Evolutionary conservation across 306 rosid genomes (phyloP).

Genomic region (Trifolium fragiferum): DNA sequence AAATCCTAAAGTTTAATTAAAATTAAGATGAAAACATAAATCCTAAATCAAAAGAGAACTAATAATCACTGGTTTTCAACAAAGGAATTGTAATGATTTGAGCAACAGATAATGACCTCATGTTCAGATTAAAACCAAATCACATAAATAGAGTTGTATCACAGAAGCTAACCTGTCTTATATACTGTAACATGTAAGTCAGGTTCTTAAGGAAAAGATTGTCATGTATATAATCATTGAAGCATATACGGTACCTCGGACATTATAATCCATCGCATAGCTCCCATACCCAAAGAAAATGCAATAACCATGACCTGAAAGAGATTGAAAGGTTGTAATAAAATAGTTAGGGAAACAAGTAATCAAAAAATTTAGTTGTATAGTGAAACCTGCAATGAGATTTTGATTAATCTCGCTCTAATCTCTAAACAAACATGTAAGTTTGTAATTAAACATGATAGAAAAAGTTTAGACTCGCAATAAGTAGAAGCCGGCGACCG

Average conservation of each 20-base stretch:
- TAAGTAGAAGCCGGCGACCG: constrained; percentile 89
- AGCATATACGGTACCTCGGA: constrained; percentile 75
- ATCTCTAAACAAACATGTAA: constrained; percentile 34
- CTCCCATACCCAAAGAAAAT: constrained; percentile 92
- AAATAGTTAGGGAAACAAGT: constrained; percentile 29
- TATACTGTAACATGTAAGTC: neutral
- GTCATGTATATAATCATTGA: neutral
- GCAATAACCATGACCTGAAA: constrained; percentile 79
- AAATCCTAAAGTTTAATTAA: too few species aligned
- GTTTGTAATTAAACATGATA: constrained; percentile 19
- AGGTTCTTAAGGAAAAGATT: neutral
- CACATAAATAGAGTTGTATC: too few species aligned
- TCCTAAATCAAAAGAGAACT: too few species aligned
- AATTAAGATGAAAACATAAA: too few species aligned
- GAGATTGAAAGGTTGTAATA: constrained; percentile 36
- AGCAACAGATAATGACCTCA: too few species aligned
- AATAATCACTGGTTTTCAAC: too few species aligned
- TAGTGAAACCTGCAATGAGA: constrained; percentile 63
- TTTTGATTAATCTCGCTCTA: constrained; percentile 17
- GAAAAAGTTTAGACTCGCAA: constrained; percentile 61
- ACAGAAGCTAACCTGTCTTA: too few species aligned
- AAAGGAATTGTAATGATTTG: too few species aligned
- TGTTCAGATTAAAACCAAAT: too few species aligned
- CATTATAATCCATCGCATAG: constrained; percentile 99
- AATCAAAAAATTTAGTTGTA: constrained; percentile 14